Conservation (phyloP, 2,329 filamentous ascomycete species). For the Fusarium sororula region DNA sequence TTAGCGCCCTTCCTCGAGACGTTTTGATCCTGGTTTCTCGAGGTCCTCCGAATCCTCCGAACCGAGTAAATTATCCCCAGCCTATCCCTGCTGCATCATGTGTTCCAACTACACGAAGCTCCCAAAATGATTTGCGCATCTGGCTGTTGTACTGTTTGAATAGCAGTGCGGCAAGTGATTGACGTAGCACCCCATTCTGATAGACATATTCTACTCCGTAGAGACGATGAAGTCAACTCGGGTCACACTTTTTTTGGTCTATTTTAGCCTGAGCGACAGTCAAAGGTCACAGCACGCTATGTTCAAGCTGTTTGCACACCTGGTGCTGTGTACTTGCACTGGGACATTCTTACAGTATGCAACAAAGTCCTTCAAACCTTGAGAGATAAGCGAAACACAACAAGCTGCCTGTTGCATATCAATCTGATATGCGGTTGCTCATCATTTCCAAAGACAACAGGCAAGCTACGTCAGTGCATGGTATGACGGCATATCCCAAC, state of each 20-base stretch:
- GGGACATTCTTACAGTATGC: background rate
- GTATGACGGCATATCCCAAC: conserved; percentile 22
- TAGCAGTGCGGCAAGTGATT: background rate
- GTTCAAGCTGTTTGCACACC: background rate
- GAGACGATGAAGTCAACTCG: background rate
- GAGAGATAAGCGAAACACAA: conserved; percentile 15
- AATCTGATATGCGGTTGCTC: background rate
- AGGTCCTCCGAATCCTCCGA: conserved; percentile 32
- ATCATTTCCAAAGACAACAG: background rate
- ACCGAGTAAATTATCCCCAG: conserved; percentile 12
- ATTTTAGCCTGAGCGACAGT: background rate
- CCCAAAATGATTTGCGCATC: background rate
- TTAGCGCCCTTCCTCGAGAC: conserved; percentile 22
- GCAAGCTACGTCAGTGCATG: background rate
- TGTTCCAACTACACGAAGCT: conserved; percentile 8
- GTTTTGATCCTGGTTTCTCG: conserved; percentile 18
- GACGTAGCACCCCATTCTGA: background rate
- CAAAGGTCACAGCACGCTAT: background rate
- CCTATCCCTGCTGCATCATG: conserved; percentile 4
- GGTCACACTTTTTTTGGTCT: background rate
- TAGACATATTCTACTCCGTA: no score
- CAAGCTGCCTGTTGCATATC: conserved; percentile 7
- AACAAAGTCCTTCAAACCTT: background rate
- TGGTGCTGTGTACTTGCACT: background rate
- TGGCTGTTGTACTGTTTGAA: background rate